Conservation (phyloP, 202 grass and related monocot species). For the Schoenoplectus triqueter region DNA sequence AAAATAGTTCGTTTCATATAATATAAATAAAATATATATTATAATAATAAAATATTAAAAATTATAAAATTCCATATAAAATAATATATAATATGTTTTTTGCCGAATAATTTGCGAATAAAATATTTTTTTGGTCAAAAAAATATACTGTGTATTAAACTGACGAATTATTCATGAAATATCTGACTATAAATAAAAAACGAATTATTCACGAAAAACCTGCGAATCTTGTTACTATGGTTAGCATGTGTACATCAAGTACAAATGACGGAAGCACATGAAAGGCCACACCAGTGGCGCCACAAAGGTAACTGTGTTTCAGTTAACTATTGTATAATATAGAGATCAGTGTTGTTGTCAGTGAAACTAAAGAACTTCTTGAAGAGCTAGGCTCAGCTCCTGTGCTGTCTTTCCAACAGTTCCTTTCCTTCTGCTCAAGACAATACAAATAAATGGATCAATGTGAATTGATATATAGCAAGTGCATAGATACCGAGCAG, state of each 20-base stretch:
- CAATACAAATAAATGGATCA: neutral
- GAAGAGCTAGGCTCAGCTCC: constrained; percentile 85
- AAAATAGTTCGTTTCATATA: too few relatives aligned
- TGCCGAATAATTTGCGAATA: too few relatives aligned
- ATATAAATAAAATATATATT: too few relatives aligned
- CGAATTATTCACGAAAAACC: too few relatives aligned
- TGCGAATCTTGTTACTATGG: too few relatives aligned
- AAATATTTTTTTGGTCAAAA: too few relatives aligned
- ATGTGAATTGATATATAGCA: constrained; percentile 23
- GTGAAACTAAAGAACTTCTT: constrained; percentile 72
- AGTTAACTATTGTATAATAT: constrained; percentile 15
- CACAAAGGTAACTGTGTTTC: constrained; percentile 22
- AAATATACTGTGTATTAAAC: too few relatives aligned
- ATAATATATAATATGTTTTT: too few relatives aligned
- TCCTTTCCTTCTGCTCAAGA: constrained; percentile 83
- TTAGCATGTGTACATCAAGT: constrained; percentile 29
- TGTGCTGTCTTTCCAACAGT: constrained; percentile 71
- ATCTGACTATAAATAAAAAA: too few relatives aligned
- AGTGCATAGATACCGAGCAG: neutral
- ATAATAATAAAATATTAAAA: too few relatives aligned
- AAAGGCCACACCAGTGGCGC: neutral
- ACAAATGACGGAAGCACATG: constrained; percentile 28
- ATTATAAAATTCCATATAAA: too few relatives aligned
- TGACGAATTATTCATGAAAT: too few relatives aligned
- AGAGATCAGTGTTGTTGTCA: constrained; percentile 41